phyloP scores from a whole-genome alignment of 768 basidiomycete genomes.

The Kwoniella sp. region DNA sequence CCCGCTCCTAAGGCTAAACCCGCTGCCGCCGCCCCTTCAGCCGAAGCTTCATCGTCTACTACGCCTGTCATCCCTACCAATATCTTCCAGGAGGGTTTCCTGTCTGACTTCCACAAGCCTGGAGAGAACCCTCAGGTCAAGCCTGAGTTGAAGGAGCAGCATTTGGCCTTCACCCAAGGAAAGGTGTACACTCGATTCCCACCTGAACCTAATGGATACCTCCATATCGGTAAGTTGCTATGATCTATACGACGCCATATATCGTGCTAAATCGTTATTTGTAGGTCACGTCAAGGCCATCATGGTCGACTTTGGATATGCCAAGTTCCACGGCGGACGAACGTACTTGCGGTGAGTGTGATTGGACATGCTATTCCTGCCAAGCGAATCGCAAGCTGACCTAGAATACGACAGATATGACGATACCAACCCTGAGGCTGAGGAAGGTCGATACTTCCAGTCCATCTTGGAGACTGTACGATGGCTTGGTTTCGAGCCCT shows the following conservation, averaged over 20 bases:
- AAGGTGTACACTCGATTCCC: constrained; percentile 94
- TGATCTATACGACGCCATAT: not conserved
- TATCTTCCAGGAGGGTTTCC: constrained; percentile 92
- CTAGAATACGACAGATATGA: too few species aligned
- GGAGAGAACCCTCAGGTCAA: constrained; percentile 89
- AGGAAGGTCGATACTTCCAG: constrained; percentile 93
- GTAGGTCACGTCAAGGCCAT: constrained; percentile 98
- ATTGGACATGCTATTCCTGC: not conserved
- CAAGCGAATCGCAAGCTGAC: constrained; percentile 9
- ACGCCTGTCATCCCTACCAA: constrained; percentile 57
- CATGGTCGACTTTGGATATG: constrained; percentile 98
- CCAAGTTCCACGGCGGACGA: constrained; percentile 86
- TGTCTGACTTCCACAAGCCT: constrained; percentile 86
- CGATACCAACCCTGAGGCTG: constrained; percentile 98
- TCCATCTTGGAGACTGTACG: constrained; percentile 92
- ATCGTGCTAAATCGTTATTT: constrained; percentile 47
- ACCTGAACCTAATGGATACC: constrained; percentile 95
- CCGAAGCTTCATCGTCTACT: constrained; percentile 50
- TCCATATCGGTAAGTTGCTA: constrained; percentile 60
- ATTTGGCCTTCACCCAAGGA: constrained; percentile 76
- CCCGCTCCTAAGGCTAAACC: constrained; percentile 23
- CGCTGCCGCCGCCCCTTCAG: constrained; percentile 28
- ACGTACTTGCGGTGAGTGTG: constrained; percentile 71
- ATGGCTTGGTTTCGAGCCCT: constrained; percentile 97
- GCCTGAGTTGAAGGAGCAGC: constrained; percentile 73